phyloP scores from a whole-genome alignment of 2,329 filamentous ascomycete species.

The Colletotrichum trifolii region DNA sequence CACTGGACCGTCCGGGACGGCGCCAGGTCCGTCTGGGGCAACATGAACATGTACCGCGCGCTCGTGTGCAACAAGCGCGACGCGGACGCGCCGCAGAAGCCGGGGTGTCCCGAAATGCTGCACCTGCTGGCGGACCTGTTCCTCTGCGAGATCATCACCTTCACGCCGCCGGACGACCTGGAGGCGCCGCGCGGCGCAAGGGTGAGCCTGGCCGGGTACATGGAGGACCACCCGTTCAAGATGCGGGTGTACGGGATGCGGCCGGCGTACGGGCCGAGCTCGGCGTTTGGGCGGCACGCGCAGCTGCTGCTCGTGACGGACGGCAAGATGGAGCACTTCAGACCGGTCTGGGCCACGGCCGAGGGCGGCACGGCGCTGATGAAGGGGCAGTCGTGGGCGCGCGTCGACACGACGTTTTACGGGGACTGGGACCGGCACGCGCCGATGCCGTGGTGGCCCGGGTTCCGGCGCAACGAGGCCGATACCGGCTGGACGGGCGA shows the following conservation, averaged over 20 bases:
- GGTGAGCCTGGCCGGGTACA: neutral
- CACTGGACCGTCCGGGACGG: neutral
- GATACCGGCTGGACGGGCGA: neutral
- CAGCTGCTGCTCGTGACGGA: conserved; percentile 27
- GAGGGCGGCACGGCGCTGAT: neutral
- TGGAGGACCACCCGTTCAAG: neutral
- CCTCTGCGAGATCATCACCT: conserved; percentile 20
- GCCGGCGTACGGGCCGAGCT: neutral
- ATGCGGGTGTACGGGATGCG: conserved; percentile 20
- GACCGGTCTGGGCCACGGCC: conserved; percentile 1
- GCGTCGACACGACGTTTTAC: neutral
- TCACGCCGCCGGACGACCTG: neutral
- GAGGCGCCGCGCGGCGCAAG: neutral
- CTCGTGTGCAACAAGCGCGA: neutral
- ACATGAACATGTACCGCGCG: conserved; percentile 7
- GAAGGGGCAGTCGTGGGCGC: neutral
- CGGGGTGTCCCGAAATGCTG: conserved; percentile 28
- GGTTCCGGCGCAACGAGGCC: neutral
- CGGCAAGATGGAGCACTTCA: conserved; percentile 5
- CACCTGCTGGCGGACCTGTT: conserved; percentile 26
- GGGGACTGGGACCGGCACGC: conserved; percentile 19
- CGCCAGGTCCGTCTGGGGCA: conserved; percentile 4
- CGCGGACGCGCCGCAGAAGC: conserved; percentile 11
- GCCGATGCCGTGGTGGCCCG: conserved; percentile 31
- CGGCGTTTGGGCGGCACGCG: neutral